These are phyloP conservation scores for Rosellinia necatrix DNA, from an alignment of 2,329 filamentous ascomycete species.

Conservation along the genomic window DNA sequence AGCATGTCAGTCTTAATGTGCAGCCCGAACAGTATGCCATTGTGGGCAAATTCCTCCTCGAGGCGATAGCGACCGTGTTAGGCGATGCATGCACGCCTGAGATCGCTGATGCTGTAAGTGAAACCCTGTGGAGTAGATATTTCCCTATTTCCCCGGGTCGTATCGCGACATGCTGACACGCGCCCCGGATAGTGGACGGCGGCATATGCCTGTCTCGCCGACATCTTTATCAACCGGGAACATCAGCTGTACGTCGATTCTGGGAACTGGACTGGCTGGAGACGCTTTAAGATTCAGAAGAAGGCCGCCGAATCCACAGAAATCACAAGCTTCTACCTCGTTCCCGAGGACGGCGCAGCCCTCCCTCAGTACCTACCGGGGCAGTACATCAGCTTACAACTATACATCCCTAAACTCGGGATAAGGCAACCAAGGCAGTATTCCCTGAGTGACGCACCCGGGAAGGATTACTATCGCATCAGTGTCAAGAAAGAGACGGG, in stretches of 20 bases:
- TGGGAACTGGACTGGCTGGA: slow-evolving; percentile 53
- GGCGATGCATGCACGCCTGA: slow-evolving; percentile 69
- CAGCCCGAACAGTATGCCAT: slow-evolving; percentile 71
- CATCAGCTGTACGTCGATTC: slow-evolving; percentile 59
- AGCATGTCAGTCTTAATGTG: slow-evolving; percentile 75
- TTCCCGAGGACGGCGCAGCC: slow-evolving; percentile 60
- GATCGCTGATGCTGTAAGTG: slow-evolving; percentile 60
- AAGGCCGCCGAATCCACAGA: slow-evolving; percentile 65
- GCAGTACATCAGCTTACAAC: slow-evolving; percentile 72
- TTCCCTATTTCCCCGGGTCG: not conserved
- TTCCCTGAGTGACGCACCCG: slow-evolving; percentile 66
- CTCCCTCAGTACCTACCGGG: slow-evolving; percentile 70
- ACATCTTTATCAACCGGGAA: slow-evolving; percentile 72
- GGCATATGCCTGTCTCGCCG: slow-evolving; percentile 73
- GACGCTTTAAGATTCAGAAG: slow-evolving; percentile 58
- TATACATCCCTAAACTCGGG: slow-evolving; percentile 65
- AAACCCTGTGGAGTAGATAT: not conserved
- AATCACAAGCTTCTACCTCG: slow-evolving; percentile 73
- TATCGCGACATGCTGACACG: not conserved
- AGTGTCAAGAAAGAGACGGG: slow-evolving; percentile 70
- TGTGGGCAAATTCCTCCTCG: slow-evolving; percentile 70
- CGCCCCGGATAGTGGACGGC: slow-evolving; percentile 58
- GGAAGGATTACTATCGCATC: slow-evolving; percentile 67
- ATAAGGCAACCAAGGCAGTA: slow-evolving; percentile 75
- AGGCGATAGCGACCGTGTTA: slow-evolving; percentile 69